phyloP scores from a whole-genome alignment of 2,329 filamentous ascomycete species.

The Trichoderma breve region DNA sequence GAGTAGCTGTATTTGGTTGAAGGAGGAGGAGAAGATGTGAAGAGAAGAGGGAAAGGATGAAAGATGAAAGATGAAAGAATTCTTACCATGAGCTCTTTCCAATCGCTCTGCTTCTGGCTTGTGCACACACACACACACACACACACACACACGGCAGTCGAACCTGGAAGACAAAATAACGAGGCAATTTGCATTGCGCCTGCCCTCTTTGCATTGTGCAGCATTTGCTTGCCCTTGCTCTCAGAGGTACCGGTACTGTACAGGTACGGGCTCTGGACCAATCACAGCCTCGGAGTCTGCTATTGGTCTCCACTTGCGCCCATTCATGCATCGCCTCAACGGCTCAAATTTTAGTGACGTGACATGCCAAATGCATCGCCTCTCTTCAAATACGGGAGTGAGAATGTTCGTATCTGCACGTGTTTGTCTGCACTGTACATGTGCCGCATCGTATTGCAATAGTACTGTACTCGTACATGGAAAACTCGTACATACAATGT shows the following conservation, averaged over 20 bases:
- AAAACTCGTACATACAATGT: background rate
- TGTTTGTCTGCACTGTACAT: background rate
- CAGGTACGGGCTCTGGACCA: background rate
- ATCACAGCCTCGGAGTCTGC: background rate
- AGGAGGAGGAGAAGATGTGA: background rate
- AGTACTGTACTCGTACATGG: background rate
- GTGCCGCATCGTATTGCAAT: background rate
- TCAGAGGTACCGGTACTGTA: too few relatives aligned
- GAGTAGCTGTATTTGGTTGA: background rate
- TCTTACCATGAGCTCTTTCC: background rate
- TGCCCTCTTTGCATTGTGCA: background rate
- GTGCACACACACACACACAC: too few relatives aligned
- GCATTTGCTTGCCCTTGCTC: background rate
- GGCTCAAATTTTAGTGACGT: background rate
- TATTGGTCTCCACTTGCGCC: background rate
- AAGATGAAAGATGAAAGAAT: background rate
- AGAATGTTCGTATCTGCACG: background rate
- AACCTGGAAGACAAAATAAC: background rate
- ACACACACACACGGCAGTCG: background rate
- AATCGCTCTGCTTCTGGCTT: background rate
- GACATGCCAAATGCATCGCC: background rate
- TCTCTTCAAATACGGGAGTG: background rate
- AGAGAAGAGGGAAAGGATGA: background rate
- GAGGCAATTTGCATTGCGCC: background rate
- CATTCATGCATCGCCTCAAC: slow-evolving; percentile 4